Conservation (phyloP, 257 asterid species). For the Petrea volubilis region DNA sequence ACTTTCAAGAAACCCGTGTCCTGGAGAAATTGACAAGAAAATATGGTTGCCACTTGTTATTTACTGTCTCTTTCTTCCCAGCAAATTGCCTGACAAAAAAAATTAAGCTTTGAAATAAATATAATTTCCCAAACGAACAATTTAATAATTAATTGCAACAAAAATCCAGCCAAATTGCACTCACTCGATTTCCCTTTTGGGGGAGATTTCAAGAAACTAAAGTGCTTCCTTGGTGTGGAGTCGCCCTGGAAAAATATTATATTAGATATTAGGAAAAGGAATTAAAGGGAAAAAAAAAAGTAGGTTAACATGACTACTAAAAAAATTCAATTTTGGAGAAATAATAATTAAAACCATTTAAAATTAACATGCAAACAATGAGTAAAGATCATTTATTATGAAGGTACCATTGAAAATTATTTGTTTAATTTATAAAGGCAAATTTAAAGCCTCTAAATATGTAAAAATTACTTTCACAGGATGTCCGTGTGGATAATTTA, state of each 20-base stretch:
- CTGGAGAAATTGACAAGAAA: constrained; percentile 32
- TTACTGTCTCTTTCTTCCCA: constrained; percentile 59
- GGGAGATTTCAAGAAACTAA: constrained; percentile 51
- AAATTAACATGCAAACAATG: too few relatives aligned
- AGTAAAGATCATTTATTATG: too few relatives aligned
- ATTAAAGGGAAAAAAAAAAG: too few relatives aligned
- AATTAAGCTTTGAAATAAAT: background rate
- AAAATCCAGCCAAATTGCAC: background rate
- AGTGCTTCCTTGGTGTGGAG: constrained; percentile 42
- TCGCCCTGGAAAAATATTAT: constrained; percentile 72
- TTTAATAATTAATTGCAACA: background rate
- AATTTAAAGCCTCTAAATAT: too few relatives aligned
- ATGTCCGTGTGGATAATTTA: too few relatives aligned
- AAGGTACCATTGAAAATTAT: too few relatives aligned
- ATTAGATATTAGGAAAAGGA: background rate
- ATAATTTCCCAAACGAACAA: background rate
- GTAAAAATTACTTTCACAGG: too few relatives aligned
- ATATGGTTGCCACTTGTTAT: constrained; percentile 31
- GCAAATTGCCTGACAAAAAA: constrained; percentile 47
- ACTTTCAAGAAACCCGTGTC: constrained; percentile 26
- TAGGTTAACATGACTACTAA: too few relatives aligned
- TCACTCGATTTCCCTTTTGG: constrained; percentile 48
- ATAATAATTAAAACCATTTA: too few relatives aligned
- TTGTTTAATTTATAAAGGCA: too few relatives aligned
- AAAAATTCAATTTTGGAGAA: too few relatives aligned